A percentile compares a stretch with the other conserved stretches of the same genome.
These are phyloP conservation scores for Pulveroboletus sp. DNA, from an alignment of 768 basidiomycete species.

Conservation along the genomic window DNA sequence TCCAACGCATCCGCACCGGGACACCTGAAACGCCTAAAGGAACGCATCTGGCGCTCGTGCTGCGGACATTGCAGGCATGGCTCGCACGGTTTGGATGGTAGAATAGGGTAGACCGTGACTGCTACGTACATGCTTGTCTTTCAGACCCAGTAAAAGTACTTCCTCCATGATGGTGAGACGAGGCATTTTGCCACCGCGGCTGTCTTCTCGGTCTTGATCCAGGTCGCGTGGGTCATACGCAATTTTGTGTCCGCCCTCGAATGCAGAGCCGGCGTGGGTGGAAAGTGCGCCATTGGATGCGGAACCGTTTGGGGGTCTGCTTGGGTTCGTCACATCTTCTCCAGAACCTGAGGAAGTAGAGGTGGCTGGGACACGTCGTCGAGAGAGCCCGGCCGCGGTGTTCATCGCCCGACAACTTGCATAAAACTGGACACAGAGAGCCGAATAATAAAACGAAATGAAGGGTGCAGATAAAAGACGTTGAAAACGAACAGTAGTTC, in stretches of 20 bases:
- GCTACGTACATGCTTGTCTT: conserved; percentile 85
- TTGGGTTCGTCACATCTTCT: conserved; percentile 36
- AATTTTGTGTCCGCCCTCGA: conserved; percentile 83
- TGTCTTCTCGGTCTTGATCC: conserved; percentile 64
- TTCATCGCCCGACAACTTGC: conserved; percentile 39
- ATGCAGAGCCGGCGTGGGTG: conserved; percentile 75
- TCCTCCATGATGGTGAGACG: conserved; percentile 96
- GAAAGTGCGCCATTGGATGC: conserved; percentile 28
- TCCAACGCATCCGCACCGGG: conserved; percentile 4
- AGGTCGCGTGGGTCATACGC: conserved; percentile 94
- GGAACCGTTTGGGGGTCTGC: conserved; percentile 30
- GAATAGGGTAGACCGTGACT: conserved; percentile 1
- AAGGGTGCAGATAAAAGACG: conserved; percentile 2
- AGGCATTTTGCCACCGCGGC: conserved; percentile 74
- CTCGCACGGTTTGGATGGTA: conserved; percentile 7
- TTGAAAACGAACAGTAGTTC: not conserved
- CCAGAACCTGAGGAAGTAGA: conserved; percentile 36
- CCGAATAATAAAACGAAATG: conserved; percentile 4
- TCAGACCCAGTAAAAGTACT: conserved; percentile 87
- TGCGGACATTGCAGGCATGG: conserved; percentile 15
- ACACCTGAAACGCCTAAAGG: not conserved
- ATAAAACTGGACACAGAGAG: conserved; percentile 14
- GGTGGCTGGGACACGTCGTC: conserved; percentile 51
- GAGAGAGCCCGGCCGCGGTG: conserved; percentile 52
- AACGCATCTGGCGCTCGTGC: conserved; percentile 13